phyloP scores from a whole-genome alignment of 371 early-diverging fungal species.

The Mortierella sp. region DNA sequence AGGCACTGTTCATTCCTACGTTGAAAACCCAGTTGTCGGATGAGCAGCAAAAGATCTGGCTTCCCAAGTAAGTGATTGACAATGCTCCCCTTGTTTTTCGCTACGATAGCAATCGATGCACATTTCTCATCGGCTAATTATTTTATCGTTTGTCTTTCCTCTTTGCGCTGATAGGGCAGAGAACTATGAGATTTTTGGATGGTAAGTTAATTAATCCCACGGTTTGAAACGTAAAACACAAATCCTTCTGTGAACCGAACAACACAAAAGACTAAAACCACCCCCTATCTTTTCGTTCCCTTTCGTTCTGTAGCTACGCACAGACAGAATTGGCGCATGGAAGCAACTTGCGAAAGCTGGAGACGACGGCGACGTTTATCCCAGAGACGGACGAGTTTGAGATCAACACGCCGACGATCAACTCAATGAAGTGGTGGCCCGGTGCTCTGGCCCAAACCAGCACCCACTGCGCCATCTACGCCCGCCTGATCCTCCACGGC shows the following conservation, averaged over 20 bases:
- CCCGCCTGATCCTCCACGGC: constrained; percentile 82
- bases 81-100: background rate
- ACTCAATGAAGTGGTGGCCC: constrained; percentile 92
- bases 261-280: constrained; percentile 5
- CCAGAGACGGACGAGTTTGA: constrained; percentile 88
- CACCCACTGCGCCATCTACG: constrained; percentile 88
- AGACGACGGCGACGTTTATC: constrained; percentile 91
- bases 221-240: background rate
- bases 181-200: constrained; percentile 83
- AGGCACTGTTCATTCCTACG: constrained; percentile 83
- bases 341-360: constrained; percentile 90
- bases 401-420: constrained; percentile 86
- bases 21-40: constrained; percentile 78
- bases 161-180: constrained; percentile 59
- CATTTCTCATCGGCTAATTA: background rate
- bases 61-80: constrained; percentile 61
- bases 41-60: constrained; percentile 83
- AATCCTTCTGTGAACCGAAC: background rate
- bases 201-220: constrained; percentile 45
- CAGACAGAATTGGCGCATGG: constrained; percentile 81
- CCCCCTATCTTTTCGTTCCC: background rate
- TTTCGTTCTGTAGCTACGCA: constrained; percentile 59
- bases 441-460: constrained; percentile 79
- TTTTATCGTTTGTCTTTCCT: background rate
- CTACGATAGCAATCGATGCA: background rate